Evolutionary conservation across 306 rosid species (phyloP).

Genomic region (Geum urbanum): DNA sequence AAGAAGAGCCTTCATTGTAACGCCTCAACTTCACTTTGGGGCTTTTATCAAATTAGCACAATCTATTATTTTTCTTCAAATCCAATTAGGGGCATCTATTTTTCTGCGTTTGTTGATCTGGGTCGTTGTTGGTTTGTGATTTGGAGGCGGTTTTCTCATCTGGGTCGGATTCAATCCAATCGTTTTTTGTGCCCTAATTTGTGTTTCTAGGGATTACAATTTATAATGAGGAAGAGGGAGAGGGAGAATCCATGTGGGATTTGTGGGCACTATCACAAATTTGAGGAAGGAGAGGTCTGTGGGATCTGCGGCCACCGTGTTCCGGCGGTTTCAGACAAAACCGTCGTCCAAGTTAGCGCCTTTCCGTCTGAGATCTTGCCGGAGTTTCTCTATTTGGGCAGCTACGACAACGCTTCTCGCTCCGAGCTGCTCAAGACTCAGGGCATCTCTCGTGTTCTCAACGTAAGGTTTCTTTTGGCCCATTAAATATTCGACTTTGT

Average conservation of each 20-base stretch:
- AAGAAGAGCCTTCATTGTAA: slow-evolving; percentile 24
- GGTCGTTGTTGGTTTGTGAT: slow-evolving; percentile 24
- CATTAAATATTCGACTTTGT: background rate
- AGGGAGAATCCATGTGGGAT: slow-evolving; percentile 97
- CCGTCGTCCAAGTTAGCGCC: slow-evolving; percentile 69
- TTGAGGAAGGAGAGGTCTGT: slow-evolving; percentile 96
- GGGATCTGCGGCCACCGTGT: slow-evolving; percentile 91
- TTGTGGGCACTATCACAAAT: slow-evolving; percentile 97
- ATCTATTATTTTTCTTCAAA: background rate
- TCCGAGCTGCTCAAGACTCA: slow-evolving; percentile 96
- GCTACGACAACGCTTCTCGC: slow-evolving; percentile 97
- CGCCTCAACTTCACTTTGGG: slow-evolving; percentile 11
- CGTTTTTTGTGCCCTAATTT: slow-evolving; percentile 6
- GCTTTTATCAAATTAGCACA: slow-evolving; percentile 6
- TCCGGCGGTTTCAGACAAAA: slow-evolving; percentile 70
- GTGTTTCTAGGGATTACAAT: slow-evolving; percentile 3
- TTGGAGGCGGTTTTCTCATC: slow-evolving; percentile 27
- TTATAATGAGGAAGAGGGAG: slow-evolving; percentile 87
- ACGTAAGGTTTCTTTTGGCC: slow-evolving; percentile 42
- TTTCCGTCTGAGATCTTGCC: slow-evolving; percentile 88
- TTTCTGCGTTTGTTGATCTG: slow-evolving; percentile 33
- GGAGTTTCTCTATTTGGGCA: slow-evolving; percentile 85
- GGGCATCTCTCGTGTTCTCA: slow-evolving; percentile 89
- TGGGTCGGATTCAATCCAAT: slow-evolving; percentile 28
- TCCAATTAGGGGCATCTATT: background rate